Base-by-base conservation (phyloP, 2,329 filamentous ascomycete genomes). In the Microthyrium microscopicum region DNA sequence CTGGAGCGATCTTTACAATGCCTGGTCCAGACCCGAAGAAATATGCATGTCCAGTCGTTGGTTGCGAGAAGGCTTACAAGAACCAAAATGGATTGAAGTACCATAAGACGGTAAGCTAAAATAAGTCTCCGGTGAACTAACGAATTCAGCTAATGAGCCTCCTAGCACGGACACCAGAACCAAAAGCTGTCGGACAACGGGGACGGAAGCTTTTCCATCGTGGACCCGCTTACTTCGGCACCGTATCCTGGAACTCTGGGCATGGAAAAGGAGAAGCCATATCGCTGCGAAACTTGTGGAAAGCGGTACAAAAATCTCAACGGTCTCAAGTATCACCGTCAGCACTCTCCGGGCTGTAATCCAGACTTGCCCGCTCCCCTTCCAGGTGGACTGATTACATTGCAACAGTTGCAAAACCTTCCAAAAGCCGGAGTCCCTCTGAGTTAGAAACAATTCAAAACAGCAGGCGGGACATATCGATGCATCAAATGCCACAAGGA, bases 251-350 rank as follows among this genome's bases (percentile, higher is more conserved):
- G 89, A 20, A 95, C 89, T 1, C 64, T 93, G 22, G 89, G 89
- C n/a, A 98, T 98, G 89, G 89, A 98, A 60, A 98, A 95, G 55
- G 87, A 95, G 62, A 98, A 98, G 62, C 89, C 89, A 3, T 95
- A 95, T 54, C 85, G 85, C 50, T 98, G 89, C 55, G 85, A 95
- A 43, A 78, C 84, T 8, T 98, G 89, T 52, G 85, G 87, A 47
- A 98, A 98, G 64, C 79, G 89, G 33, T 98, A 98, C 62, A 98
- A 98, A 73, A 98, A 98, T 51, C 58, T 98, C 40, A 98, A 98
- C 56, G 89, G 89, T 5, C 70, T 98, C 41, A 98, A 98, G 73
- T 98, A 98, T 52, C 73, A 78, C 48, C 51, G 61, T 37, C 54
- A 65, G 44, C 58, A 94, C 54, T 89, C 83, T 9, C 77, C 83